Evolutionary conservation across 768 basidiomycete genomes (phyloP), one percentile per base, ranked within the genome.

Genomic region (Rhizopogon vulgaris): DNA sequence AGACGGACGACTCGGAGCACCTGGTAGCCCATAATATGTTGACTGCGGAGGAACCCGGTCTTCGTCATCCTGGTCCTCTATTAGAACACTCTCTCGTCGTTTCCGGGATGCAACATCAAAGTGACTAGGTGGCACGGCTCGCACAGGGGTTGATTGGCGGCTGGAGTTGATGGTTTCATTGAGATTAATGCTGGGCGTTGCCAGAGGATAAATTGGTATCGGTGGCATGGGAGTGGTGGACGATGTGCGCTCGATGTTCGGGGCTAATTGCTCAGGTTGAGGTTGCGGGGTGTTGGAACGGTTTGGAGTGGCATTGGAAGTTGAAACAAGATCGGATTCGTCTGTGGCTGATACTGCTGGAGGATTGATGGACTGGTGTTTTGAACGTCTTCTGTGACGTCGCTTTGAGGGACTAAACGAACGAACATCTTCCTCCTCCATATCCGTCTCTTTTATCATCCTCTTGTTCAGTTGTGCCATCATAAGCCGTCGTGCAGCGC

Each of bases 61-160:
- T 11, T 73, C 69, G 51, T 85, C 84, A 37, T 88, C 85, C 39
- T 85, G 83, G 51, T 85, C 82, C 62, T 85, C 86, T 38, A 89
- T 75, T 1, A 87, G 70, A 24, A 85, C 76, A 62, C 85, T 84
- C 22, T 34, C 32, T 58, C 86, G 68, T 57, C 83, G 71, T 67
- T 72, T 59, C 58, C 81, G 67, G 50, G 69, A 52, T 56, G 69
- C 65, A 8, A 51, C 34, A 52, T 75, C 74, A 36, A 64, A 69
- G 25, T 71, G 74, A 51, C 72, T 75, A 32, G 58, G 57, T 48
- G 71, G 72, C 36, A 63, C 56, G 14, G 58, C 52, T 24, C 69
- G 63, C 28, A 70, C 67, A 53, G 69, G 67, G 42, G 67, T 69
- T 10, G 69, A 56, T 51, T 69, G 63, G 27, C 63, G 63, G 53